Conservation (phyloP, 1,284 basidiomycete genomes). For the Inonotus hispidus region DNA sequence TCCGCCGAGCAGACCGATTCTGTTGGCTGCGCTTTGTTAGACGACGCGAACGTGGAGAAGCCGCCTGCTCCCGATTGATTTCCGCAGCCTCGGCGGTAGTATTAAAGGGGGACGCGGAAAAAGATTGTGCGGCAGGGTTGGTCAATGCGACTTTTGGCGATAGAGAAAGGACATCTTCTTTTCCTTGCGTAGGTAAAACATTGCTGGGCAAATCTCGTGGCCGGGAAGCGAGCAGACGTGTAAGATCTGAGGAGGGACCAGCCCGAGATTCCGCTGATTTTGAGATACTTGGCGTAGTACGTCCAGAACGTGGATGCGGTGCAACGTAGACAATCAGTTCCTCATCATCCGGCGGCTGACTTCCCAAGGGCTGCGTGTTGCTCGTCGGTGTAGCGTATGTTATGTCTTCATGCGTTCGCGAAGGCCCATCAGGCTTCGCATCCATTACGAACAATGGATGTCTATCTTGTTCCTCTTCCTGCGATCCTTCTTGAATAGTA, state of each 20-base stretch:
- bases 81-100: not conserved
- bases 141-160: not conserved
- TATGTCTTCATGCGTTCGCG: conserved; percentile 11
- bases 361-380: conserved; percentile 22
- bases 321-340: conserved; percentile 39
- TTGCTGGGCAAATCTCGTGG: not conserved
- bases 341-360: conserved; percentile 22
- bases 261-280: not conserved
- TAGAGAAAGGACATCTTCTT: not conserved
- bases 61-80: conserved; percentile 4
- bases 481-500: not conserved
- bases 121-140: not conserved
- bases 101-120: conserved; percentile 2
- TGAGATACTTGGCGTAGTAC: conserved; percentile 3
- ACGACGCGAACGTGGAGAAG: not conserved
- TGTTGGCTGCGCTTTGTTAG: conserved; percentile 19
- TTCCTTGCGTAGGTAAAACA: not conserved
- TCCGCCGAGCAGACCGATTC: conserved; percentile 23
- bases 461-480: not conserved
- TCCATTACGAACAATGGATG: conserved; percentile 37
- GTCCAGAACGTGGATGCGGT: conserved; percentile 31
- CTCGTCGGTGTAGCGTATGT: conserved; percentile 22
- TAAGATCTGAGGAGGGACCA: too few relatives aligned
- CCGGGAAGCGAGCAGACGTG: too few relatives aligned
- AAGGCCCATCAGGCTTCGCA: conserved; percentile 30